Evolutionary conservation across 495 filamentous ascomycete species (phyloP), one percentile per base, ranked within the genome.

Genomic region (Aspergillus haitiensis): DNA sequence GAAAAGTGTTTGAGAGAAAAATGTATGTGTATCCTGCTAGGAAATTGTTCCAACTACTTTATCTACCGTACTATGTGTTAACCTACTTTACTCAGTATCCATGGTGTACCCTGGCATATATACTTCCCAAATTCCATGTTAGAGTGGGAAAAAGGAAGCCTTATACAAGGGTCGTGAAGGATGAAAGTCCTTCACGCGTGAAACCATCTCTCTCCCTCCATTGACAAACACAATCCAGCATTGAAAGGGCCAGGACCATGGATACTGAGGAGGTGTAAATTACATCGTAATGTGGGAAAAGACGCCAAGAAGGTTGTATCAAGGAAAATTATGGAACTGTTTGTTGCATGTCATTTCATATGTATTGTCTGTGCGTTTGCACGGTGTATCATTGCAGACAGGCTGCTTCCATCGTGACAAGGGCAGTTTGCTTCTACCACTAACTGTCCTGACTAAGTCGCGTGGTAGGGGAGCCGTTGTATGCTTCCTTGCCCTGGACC

Each of bases 191-290:
- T 40, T 56, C 55, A 65, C 65, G 66, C 59, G 65, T 63, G 47
- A 69, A 63, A 62, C 68, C 66, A 51, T 78, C 62, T 60, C 71
- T 80, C 67, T 81, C 45, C 78, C 77, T 80, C 77, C 67, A 63
- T 59, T 80, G 77, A 82, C 76, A 78, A 81, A 80, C 76, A 80
- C 70, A 78, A 70, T 64, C 76, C 70, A 71, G 79, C 75, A 80
- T 73, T 68, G 74, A 65, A 55, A 52, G 63, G 63, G 71, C 74
- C 73, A 70, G 70, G 74, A 74, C 74, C 72, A 74, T 77, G 77
- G 74, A 82, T 82, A 79, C 73, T 80, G 71, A 74, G 73, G 77
- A 79, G 75, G 78, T 53, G 64, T 36, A 50, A 57, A 60, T 51
- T 35, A 11, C 12, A 8, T 2, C 31, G 11, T 6, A 40, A 27